These are phyloP conservation scores for Thelonectria blattea DNA, from an alignment of 2,329 filamentous ascomycete genomes.

Conservation along the genomic window DNA sequence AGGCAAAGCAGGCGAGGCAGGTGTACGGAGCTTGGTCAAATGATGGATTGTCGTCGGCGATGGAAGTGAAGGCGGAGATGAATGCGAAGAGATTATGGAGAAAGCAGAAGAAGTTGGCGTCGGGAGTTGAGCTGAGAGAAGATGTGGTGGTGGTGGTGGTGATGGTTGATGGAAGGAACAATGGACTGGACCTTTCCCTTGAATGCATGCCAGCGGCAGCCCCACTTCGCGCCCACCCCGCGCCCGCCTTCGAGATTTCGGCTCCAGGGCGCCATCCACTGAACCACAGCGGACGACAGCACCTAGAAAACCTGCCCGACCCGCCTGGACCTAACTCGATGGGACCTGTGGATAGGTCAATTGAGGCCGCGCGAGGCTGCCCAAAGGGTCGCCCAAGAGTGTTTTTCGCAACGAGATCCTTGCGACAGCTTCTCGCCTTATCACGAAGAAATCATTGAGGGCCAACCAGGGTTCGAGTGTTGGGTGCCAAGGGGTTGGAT, in stretches of 20 bases:
- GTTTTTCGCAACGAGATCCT: too few relatives aligned
- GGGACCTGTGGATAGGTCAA: too few relatives aligned
- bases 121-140: not conserved
- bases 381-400: too few relatives aligned
- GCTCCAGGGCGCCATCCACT: conserved; percentile 6
- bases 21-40: not conserved
- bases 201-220: conserved; percentile 8
- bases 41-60: not conserved
- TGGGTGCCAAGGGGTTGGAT: conserved; percentile 25
- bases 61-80: not conserved
- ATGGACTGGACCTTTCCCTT: conserved; percentile 1
- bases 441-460: too few relatives aligned
- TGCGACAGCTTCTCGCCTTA: too few relatives aligned
- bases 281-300: conserved; percentile 7
- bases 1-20: not conserved
- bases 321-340: too few relatives aligned
- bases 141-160: conserved; percentile 7
- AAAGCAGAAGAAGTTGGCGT: not conserved
- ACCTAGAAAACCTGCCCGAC: not conserved
- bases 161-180: conserved; percentile 2
- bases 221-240: conserved; percentile 1
- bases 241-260: not conserved
- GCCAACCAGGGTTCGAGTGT: too few relatives aligned
- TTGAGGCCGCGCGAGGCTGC: not conserved
- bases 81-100: not conserved